phyloP scores from a whole-genome alignment of 2,329 filamentous ascomycete species.

The Beauveria medogensis region DNA sequence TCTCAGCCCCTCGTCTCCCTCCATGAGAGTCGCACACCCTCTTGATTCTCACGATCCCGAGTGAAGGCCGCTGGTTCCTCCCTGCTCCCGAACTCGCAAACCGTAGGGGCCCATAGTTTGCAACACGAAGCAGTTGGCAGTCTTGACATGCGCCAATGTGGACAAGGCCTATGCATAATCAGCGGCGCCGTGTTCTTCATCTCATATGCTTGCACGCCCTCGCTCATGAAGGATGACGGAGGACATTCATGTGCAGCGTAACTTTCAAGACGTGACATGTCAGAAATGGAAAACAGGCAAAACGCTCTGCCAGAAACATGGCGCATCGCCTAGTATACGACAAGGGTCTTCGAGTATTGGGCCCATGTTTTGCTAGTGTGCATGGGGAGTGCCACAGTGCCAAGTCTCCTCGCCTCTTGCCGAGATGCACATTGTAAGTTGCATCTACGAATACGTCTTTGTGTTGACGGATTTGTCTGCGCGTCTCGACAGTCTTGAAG shows the following conservation, averaged over 20 bases:
- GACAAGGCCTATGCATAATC: neutral
- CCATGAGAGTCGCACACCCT: neutral
- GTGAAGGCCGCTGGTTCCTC: neutral
- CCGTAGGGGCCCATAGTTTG: neutral
- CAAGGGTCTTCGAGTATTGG: neutral
- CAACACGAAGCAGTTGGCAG: neutral
- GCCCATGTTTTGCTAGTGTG: neutral
- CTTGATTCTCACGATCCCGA: neutral
- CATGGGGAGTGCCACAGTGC: neutral
- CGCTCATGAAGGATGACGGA: neutral
- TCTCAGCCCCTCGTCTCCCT: neutral
- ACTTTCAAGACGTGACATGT: slow-evolving; percentile 1
- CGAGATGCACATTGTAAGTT: neutral
- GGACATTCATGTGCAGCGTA: neutral
- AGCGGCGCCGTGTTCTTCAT: too few species aligned
- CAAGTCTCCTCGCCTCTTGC: neutral
- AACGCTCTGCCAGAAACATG: neutral
- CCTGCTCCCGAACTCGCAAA: neutral
- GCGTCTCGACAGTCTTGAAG: neutral
- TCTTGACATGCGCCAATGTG: neutral
- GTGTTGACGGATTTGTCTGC: neutral
- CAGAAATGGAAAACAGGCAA: neutral
- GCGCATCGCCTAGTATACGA: neutral
- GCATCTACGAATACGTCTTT: neutral
- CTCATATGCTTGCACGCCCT: neutral